Percentiles rank a stretch among this genome's conserved stretches.
Evolutionary conservation across 805 yeast species (phyloP).

Genomic region (Peterozyma toletana): DNA sequence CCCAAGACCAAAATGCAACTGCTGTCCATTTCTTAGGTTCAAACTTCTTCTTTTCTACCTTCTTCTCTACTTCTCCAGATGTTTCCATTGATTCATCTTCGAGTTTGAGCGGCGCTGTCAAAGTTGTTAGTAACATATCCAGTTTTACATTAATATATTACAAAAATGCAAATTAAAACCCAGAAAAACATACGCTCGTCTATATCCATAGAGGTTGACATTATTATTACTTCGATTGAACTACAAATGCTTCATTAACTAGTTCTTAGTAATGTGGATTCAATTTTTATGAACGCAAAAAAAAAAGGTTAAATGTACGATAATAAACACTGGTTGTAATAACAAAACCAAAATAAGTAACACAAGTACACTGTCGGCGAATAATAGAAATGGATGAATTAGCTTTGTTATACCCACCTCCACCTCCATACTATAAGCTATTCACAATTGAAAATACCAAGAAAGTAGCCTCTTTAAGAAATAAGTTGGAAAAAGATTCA

Average conservation of each 20-base stretch:
- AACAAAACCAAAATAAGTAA: background rate
- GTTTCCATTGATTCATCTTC: no score
- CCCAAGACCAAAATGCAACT: slow-evolving; percentile 99
- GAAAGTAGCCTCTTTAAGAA: slow-evolving; percentile 25
- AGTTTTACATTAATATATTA: no score
- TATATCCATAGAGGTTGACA: no score
- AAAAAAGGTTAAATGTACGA: slow-evolving; percentile 10
- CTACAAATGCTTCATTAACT: no score
- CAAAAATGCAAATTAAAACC: no score
- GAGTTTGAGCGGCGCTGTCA: no score
- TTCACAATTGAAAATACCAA: slow-evolving; percentile 66
- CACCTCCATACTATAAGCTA: slow-evolving; percentile 74
- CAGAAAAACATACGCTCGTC: no score
- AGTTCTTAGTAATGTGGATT: no score
- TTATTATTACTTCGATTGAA: no score
- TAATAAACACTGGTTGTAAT: slow-evolving; percentile 21
- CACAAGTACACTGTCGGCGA: background rate
- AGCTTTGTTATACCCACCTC: slow-evolving; percentile 87
- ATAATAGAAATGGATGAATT: slow-evolving; percentile 16
- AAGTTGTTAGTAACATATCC: no score
- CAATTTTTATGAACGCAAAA: background rate
- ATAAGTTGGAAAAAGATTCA: slow-evolving; percentile 12
- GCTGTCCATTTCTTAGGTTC: slow-evolving; percentile 98
- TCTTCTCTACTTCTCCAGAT: slow-evolving; percentile 10
- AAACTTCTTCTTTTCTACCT: slow-evolving; percentile 57